Conservation (phyloP, 2,329 filamentous ascomycete species). For the Colletotrichum falcatum region DNA sequence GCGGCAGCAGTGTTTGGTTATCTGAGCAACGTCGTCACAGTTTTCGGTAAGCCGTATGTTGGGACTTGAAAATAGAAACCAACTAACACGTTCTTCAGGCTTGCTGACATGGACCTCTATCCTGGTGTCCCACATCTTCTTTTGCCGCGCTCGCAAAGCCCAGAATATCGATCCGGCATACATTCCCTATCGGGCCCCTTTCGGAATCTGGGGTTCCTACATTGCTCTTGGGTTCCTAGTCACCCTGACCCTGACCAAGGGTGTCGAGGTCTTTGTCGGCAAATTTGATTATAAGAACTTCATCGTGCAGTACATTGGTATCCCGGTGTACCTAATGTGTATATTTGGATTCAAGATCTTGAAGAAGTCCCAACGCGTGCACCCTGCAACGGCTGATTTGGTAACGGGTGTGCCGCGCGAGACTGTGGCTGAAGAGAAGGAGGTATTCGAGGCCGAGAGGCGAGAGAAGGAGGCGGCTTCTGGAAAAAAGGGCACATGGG, state of each 20-base stretch:
- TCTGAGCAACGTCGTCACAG: conserved; percentile 47
- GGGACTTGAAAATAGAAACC: too few species aligned
- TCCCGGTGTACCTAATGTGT: conserved; percentile 21
- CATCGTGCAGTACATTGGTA: conserved; percentile 32
- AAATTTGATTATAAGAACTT: conserved; percentile 31
- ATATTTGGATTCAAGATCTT: conserved; percentile 20
- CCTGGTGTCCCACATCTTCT: conserved; percentile 54
- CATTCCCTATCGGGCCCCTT: conserved; percentile 54
- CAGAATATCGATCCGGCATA: conserved; percentile 50
- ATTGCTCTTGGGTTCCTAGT: conserved; percentile 18
- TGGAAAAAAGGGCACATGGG: background rate
- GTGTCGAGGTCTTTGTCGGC: conserved; percentile 27
- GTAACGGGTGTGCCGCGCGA: conserved; percentile 15
- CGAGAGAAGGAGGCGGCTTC: conserved; percentile 14
- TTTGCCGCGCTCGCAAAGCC: conserved; percentile 51
- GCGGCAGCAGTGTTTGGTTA: conserved; percentile 53
- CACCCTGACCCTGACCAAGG: conserved; percentile 22
- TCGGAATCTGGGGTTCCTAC: conserved; percentile 40
- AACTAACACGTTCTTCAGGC: background rate
- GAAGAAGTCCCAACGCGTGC: conserved; percentile 1
- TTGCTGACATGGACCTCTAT: conserved; percentile 52
- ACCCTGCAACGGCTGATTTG: background rate
- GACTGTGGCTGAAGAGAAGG: conserved; percentile 13
- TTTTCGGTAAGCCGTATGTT: conserved; percentile 14
- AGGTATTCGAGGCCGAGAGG: background rate